These are phyloP conservation scores for Leonotis leonurus DNA, from an alignment of 257 asterid species.

Conservation along the genomic window DNA sequence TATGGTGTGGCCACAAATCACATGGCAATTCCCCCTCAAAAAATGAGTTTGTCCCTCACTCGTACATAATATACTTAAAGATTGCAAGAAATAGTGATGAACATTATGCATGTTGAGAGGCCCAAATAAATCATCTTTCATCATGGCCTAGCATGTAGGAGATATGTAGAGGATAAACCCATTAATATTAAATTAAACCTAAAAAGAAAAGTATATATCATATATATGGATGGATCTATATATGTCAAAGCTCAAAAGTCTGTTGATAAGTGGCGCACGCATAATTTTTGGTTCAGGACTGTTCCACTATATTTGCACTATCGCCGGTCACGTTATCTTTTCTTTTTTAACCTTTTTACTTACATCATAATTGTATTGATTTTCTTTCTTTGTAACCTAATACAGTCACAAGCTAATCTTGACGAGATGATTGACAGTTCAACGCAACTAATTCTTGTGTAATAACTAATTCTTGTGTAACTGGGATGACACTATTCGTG, in stretches of 20 bases:
- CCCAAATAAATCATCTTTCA: constrained; percentile 6
- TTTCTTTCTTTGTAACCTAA: too few species aligned
- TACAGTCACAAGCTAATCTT: too few species aligned
- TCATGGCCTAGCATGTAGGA: constrained; percentile 35
- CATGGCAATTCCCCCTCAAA: constrained; percentile 38
- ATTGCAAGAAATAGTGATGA: constrained; percentile 22
- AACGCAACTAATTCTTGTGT: too few species aligned
- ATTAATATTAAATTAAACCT: neutral
- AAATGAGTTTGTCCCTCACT: constrained; percentile 67
- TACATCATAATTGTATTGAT: too few species aligned
- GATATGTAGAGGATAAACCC: constrained; percentile 21
- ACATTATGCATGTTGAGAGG: constrained; percentile 5
- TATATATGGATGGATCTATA: neutral
- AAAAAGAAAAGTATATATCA: neutral
- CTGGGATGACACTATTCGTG: too few species aligned
- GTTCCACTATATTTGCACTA: too few species aligned
- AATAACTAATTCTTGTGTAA: too few species aligned
- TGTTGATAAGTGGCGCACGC: too few species aligned
- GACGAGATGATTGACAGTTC: too few species aligned
- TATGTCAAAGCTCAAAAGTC: neutral
- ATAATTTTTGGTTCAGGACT: too few species aligned
- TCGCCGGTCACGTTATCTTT: too few species aligned
- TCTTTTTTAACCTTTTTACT: too few species aligned
- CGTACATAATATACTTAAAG: constrained; percentile 37
- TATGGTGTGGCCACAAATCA: constrained; percentile 39